Percentiles rank a stretch among this genome's conserved stretches.
These are phyloP conservation scores for Chytridium lagenaria DNA, from an alignment of 371 early-diverging fungal genomes.

Conservation along the genomic window DNA sequence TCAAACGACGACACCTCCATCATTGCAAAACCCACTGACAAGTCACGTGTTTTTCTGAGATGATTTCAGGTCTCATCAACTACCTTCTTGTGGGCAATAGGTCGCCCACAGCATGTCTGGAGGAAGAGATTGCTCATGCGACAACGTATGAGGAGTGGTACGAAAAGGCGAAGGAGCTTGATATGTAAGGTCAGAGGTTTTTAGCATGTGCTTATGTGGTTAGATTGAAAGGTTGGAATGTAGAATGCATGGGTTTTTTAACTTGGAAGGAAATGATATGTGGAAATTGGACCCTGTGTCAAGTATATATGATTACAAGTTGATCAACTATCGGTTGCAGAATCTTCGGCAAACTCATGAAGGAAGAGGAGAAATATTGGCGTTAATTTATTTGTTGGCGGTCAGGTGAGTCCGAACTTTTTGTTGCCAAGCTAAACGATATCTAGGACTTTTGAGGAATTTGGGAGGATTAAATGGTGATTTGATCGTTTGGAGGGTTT, in stretches of 20 bases:
- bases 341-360: constrained; percentile 63
- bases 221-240: constrained; percentile 4
- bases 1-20: not conserved
- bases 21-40: not conserved
- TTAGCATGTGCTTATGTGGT: no score
- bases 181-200: no score
- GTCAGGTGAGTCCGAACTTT: constrained; percentile 21
- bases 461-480: constrained; percentile 70
- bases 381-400: constrained; percentile 74
- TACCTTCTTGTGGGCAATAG: not conserved
- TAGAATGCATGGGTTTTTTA: not conserved
- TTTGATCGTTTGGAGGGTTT: not conserved
- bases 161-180: constrained; percentile 60
- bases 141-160: constrained; percentile 68
- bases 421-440: not conserved
- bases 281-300: constrained; percentile 73
- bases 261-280: constrained; percentile 20
- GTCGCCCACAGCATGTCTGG: not conserved
- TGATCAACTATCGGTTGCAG: constrained; percentile 56
- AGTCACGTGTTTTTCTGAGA: not conserved
- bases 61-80: not conserved
- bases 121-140: constrained; percentile 33
- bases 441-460: constrained; percentile 74
- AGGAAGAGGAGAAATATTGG: constrained; percentile 54
- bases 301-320: constrained; percentile 73